Evolutionary conservation across 2,329 filamentous ascomycete genomes (phyloP), one percentile per base, ranked within the genome.

Genomic region (Penicillium griseofulvum): DNA sequence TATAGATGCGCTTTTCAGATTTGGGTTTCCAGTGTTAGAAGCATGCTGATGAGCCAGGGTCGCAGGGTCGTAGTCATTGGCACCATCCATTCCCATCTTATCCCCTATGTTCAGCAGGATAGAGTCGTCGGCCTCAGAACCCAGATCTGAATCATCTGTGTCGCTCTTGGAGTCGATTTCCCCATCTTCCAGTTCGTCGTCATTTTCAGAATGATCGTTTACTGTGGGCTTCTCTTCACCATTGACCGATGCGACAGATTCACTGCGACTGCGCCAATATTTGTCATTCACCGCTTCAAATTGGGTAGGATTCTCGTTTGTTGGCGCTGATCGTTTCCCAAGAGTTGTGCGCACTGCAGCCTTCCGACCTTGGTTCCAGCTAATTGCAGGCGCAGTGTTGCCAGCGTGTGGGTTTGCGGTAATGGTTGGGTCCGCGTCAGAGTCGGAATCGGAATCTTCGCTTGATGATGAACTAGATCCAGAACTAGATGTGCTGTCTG

Each of bases 351-450:
- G 68, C 43, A 79, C 70, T 9, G 71, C 69, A 41, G 67, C 68
- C 45, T 74, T 75, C 24, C 71, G 73, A 19, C 72, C 72, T 54
- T 75, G 70, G 48, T 80, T 80, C 78, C 77, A 80, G 52, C 71
- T 76, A n/a, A 71, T 68, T 1, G 68, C 66, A 10, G 70, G 68
- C 24, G 66, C 61, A 12, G 65, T 67, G 48, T 50, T 65, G 33
- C 60, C 64, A 5, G 58, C 58, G 44, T 68, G 58, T 16, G 61
- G 61, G 47, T 67, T 61, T 36, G 45, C 57, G 19, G 56, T 36
- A 5, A 49, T 39, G 7, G 55, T 55, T 5, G 61, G 59, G 14
- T 58, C 55, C 1, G 58, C 60, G 26, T 55, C 41, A 28, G 52
- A 38, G 26, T 55, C 41, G 34, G 52, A 38, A 33, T 55, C 47